Evolutionary conservation across 805 yeast genomes (phyloP).

Genomic region (Yarrowia porcina): DNA sequence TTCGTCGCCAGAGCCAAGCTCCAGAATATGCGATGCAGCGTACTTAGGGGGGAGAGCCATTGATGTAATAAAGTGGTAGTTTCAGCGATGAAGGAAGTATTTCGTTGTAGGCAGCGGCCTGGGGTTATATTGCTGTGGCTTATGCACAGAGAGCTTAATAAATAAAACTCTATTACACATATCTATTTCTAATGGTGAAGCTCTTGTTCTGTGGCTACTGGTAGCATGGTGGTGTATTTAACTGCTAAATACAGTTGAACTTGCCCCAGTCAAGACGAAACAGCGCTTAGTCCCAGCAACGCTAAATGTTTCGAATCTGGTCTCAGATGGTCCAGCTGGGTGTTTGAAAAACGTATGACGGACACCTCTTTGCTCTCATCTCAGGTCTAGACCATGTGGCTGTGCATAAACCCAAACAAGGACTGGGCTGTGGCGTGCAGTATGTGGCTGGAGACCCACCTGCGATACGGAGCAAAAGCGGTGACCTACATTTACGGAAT

Average conservation of each 20-base stretch:
- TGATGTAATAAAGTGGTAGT: no score
- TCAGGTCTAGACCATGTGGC: constrained; percentile 2
- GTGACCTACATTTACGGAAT: no score
- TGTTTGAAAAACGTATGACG: neutral
- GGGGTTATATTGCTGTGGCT: constrained; percentile 20
- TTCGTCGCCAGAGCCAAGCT: constrained; percentile 29
- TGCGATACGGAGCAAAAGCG: no score
- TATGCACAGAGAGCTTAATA: neutral
- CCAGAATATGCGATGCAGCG: constrained; percentile 26
- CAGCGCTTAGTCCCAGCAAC: no score
- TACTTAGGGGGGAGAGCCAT: constrained; percentile 33
- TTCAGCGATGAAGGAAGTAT: neutral
- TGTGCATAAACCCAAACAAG: neutral
- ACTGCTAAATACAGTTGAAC: no score
- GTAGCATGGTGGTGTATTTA: no score
- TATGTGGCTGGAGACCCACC: neutral
- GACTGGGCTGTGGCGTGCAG: neutral
- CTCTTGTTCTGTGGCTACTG: neutral
- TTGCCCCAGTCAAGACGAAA: no score
- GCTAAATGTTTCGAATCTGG: no score
- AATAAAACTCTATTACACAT: neutral
- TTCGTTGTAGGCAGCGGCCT: neutral
- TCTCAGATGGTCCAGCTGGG: no score
- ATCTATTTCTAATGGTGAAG: neutral
- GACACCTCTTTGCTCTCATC: neutral